Conservation (phyloP, 148 eudicot species). For the Rhododendron kiyosumense region DNA sequence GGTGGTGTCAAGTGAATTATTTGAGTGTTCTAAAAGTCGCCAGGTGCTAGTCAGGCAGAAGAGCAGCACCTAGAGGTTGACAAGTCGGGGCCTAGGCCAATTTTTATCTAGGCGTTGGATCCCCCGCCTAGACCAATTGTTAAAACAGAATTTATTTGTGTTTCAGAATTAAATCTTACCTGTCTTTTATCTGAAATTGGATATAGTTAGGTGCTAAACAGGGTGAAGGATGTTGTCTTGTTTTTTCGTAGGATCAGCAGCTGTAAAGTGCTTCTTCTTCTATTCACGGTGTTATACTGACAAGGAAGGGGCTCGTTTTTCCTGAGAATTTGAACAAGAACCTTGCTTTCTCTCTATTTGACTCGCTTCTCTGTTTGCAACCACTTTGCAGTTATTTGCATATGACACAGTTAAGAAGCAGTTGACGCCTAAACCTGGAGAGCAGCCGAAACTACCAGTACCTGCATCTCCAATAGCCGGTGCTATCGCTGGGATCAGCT, state of each 20-base stretch:
- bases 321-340: not conserved
- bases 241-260: not conserved
- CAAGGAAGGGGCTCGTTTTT: not conserved
- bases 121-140: not conserved
- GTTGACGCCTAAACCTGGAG: conserved; percentile 70
- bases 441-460: conserved; percentile 57
- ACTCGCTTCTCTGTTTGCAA: not conserved
- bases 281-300: not conserved
- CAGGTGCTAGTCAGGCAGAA: not conserved
- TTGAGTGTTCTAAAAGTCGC: not conserved
- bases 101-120: not conserved
- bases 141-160: not conserved
- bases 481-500: conserved; percentile 89
- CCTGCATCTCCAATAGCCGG: conserved; percentile 91
- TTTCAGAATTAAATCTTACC: not conserved
- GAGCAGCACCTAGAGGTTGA: not conserved
- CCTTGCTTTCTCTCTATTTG: not conserved
- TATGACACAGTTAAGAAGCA: conserved; percentile 88
- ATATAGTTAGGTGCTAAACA: not conserved
- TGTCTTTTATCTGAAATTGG: not conserved
- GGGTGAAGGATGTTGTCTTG: not conserved
- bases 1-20: not conserved
- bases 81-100: too few relatives aligned
- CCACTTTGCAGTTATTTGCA: conserved; percentile 62
- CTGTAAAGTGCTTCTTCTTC: not conserved